Conservation (phyloP, 495 filamentous ascomycete genomes). For the Penicillium silybi region DNA sequence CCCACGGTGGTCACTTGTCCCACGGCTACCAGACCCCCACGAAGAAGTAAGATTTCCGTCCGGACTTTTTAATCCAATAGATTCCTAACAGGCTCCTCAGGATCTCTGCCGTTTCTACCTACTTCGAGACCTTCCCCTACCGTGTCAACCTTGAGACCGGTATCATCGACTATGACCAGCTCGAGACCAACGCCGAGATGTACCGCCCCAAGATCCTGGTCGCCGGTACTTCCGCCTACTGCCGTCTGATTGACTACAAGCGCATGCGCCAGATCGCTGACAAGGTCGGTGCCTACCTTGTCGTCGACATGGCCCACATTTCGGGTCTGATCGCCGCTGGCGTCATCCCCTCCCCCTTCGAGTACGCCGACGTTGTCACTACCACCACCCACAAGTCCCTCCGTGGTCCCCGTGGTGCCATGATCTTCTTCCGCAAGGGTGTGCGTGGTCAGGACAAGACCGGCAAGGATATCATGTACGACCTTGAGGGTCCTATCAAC, state of each 20-base stretch:
- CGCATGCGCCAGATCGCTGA: conserved; percentile 97
- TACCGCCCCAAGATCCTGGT: conserved; percentile 96
- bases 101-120: conserved; percentile 90
- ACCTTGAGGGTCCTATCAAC: conserved; percentile 96
- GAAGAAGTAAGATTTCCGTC: conserved; percentile 63
- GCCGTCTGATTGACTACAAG: conserved; percentile 93
- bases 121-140: conserved; percentile 95
- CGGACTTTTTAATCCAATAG: background rate
- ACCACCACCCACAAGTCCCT: conserved; percentile 99
- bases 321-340: conserved; percentile 91
- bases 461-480: conserved; percentile 86
- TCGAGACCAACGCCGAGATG: conserved; percentile 87
- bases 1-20: conserved; percentile 95
- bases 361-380: conserved; percentile 93
- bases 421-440: conserved; percentile 99
- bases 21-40: conserved; percentile 96
- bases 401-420: conserved; percentile 95
- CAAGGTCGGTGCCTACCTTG: conserved; percentile 87
- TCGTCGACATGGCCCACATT: conserved; percentile 99
- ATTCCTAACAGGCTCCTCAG: conserved; percentile 30
- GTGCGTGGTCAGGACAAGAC: conserved; percentile 86
- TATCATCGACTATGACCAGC: conserved; percentile 92
- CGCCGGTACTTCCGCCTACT: conserved; percentile 97
- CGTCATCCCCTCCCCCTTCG: conserved; percentile 93
- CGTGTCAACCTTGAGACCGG: conserved; percentile 86